Evolutionary conservation across 495 filamentous ascomycete species (phyloP), one percentile per base, ranked within the genome.

Genomic region (Penicillium argentinense): DNA sequence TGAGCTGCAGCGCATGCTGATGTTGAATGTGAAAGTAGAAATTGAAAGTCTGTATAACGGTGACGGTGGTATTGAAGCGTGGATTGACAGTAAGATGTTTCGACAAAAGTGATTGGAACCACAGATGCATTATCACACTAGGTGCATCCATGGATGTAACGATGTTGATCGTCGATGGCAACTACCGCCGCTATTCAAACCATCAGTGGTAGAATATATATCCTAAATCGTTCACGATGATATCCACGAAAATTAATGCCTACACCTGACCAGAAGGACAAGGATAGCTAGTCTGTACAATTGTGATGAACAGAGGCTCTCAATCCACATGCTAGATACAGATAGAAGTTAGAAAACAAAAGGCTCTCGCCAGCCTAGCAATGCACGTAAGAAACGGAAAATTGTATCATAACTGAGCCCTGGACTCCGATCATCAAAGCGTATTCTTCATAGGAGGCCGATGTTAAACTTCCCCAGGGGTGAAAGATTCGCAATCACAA

Each of bases 1-100:
- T 9, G 88, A 93, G 56, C 57, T 97, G 52, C 92, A 95, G 67
- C 64, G 77, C 4, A 97, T 97, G 91, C 62, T 97, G 36, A 80
- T 95, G 72, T 59, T 95, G 40, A 87, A 88, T 54, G 48, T 89
- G 40, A 98, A 98, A 62, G 88, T 85, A 2, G 93, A 98, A 67
- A 92, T 93, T 49, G 88, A 98, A 68, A 74, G 87, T 7, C 70
- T 96, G 42, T 88, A 89, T 47, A 72, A 80, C 14, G 62, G 67
- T 19, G 75, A 76, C 0, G 71, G 67, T 5, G 77, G 83, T 11
- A 60, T 93, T 26, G 77, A 79, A 12, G 44, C 57, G 1, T 91
- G 89, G 88, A 68, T 93, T 41, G 77, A 88, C 47, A 58, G 47
- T 9, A 59, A 56, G 38, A 67, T 76, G 58, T 60, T 60, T 43